A percentile compares a stretch with the other conserved stretches of the same genome.
Conservation (phyloP, 1,139 yeast species). For the Kodamaea fungicola region DNA sequence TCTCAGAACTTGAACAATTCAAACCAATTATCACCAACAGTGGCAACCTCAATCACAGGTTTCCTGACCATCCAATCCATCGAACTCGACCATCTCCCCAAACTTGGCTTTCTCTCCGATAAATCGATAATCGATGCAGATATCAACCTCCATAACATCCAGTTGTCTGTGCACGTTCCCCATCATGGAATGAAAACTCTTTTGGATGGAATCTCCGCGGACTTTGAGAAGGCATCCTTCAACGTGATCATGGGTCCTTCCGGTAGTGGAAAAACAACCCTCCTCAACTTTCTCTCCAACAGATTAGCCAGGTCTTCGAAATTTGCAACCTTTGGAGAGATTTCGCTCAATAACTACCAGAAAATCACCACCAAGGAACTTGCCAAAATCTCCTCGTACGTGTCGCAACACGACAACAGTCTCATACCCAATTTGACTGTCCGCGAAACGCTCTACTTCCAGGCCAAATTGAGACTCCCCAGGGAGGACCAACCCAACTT, state of each 20-base stretch:
- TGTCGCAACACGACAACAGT: slow-evolving; percentile 22
- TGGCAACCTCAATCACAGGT: too few species aligned
- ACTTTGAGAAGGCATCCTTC: slow-evolving; percentile 51
- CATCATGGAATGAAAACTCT: slow-evolving; percentile 19
- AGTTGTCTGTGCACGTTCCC: slow-evolving; percentile 1
- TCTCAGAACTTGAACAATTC: too few species aligned
- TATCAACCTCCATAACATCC: slow-evolving; percentile 7
- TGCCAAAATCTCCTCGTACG: slow-evolving; percentile 19
- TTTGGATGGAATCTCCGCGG: slow-evolving; percentile 51
- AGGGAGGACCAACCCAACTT: slow-evolving; percentile 13
- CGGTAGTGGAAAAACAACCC: slow-evolving; percentile 25
- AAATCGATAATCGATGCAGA: slow-evolving; percentile 4
- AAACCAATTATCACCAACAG: too few species aligned
- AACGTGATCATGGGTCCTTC: slow-evolving; percentile 28
- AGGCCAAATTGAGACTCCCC: slow-evolving; percentile 22
- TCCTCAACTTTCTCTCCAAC: slow-evolving; percentile 18
- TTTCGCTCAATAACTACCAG: slow-evolving; percentile 14
- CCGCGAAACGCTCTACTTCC: slow-evolving; percentile 23
- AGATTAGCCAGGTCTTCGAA: slow-evolving; percentile 8
- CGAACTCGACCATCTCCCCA: background rate
- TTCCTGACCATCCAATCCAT: too few species aligned
- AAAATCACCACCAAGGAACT: slow-evolving; percentile 13
- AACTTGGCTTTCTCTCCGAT: background rate
- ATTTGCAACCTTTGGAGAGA: slow-evolving; percentile 12
- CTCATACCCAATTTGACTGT: slow-evolving; percentile 23